Evolutionary conservation across 108 stramenopile genomes (phyloP).

Genomic region (Cyclotella cryptica): DNA sequence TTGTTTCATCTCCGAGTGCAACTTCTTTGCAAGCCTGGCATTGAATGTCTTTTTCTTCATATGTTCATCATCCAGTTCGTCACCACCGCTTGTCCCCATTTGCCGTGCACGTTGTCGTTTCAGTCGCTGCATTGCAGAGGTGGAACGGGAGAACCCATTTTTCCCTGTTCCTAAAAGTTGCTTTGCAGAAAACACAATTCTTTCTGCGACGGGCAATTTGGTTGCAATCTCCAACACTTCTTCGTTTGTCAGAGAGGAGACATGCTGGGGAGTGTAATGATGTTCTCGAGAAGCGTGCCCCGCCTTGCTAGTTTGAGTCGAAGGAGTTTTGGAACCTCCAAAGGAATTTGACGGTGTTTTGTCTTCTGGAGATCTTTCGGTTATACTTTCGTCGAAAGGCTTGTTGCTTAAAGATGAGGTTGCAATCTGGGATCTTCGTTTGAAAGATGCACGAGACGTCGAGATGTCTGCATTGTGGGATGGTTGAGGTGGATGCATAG

Average conservation of each 20-base stretch:
- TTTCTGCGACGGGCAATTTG: constrained; percentile 61
- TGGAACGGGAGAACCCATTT: constrained; percentile 81
- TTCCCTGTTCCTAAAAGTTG: constrained; percentile 69
- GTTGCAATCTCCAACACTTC: constrained; percentile 42
- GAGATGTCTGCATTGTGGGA: not conserved
- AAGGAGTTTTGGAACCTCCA: not conserved
- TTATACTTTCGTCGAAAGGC: not conserved
- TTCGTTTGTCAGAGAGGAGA: constrained; percentile 30
- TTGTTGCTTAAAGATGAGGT: not conserved
- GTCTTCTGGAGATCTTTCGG: not conserved
- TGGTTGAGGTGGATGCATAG: not conserved
- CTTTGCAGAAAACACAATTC: constrained; percentile 64
- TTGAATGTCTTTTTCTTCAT: constrained; percentile 71
- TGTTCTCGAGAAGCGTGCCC: not conserved
- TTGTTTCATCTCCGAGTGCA: constrained; percentile 67
- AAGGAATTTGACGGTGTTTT: not conserved
- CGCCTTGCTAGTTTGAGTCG: not conserved
- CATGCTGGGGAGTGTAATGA: constrained; percentile 1
- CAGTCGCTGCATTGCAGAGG: constrained; percentile 70
- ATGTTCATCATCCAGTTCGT: constrained; percentile 50
- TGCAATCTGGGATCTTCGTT: not conserved
- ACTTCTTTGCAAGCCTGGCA: constrained; percentile 72
- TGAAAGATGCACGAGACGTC: not conserved
- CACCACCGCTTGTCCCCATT: constrained; percentile 19
- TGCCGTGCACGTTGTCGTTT: constrained; percentile 83